Base-by-base conservation (phyloP, 2,329 filamentous ascomycete genomes). In the Aspergillus sp. region DNA sequence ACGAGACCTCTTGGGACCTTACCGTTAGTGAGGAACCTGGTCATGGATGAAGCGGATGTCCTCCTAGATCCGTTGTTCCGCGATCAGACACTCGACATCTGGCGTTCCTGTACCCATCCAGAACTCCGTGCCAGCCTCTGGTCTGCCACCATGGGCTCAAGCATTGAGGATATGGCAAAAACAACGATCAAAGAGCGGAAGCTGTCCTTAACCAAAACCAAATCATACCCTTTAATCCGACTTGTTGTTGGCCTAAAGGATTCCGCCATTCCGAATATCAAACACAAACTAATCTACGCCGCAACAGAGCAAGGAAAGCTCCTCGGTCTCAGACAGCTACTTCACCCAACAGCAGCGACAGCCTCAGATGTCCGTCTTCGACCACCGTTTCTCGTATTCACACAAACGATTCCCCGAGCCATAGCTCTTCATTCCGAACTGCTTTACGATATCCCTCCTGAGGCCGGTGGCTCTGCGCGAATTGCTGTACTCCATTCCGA, bases 91-190 rank as follows among this genome's bases (percentile, higher is more conserved):
- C 80, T 96, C 39, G 83, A 84, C 4, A 87, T 98, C 61, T 97
- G 93, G 92, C 84, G 85, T 42, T 85, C 89, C 3, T 93, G 93
- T 73, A 86, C 80, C 2, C 87, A 88, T 64, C 80, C 85, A 3
- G 76, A 82, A n/a, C 79, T 98, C 8, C 84, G 87, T 22, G 82
- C 91, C 3, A 91, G 89, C 9, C 87, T 96, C 59, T 99, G 93
- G 92, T 98, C 95, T 13, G 95, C 95, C 13, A 99, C 95, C 0
- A 97, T 99, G 88, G 91, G 90, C 3, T 96, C 93, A 15, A 95
- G 89, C 66, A 90, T 98, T 42, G 95, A 99, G 77, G 81, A 87
- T 19, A 80, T 97, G 7, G 84, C 91, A 47, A 83, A 83, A 6
- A 83, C 85, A n/a, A 88, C 87, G 13, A 83, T 95, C 51, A 77